phyloP scores from a whole-genome alignment of 2,329 filamentous ascomycete species.

The Zalaria sp. region DNA sequence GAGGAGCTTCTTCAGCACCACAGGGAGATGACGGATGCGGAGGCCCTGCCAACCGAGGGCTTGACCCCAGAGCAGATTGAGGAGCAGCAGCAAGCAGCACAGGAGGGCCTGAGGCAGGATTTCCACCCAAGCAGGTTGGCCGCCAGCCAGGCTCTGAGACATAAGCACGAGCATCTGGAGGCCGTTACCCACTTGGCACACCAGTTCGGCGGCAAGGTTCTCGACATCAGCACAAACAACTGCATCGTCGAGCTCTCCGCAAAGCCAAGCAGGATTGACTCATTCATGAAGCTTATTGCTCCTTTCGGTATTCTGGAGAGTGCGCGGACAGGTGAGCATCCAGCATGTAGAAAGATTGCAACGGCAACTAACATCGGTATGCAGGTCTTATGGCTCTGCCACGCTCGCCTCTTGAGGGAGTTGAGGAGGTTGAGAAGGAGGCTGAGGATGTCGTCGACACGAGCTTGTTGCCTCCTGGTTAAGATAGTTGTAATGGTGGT shows the following conservation, averaged over 20 bases:
- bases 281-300: slow-evolving; percentile 87
- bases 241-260: slow-evolving; percentile 96
- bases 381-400: slow-evolving; percentile 83
- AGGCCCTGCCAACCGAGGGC: slow-evolving; percentile 12
- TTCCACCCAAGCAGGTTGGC: slow-evolving; percentile 85
- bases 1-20: slow-evolving; percentile 94
- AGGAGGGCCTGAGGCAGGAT: slow-evolving; percentile 38
- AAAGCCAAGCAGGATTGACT: slow-evolving; percentile 87
- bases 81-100: slow-evolving; percentile 9
- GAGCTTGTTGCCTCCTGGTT: slow-evolving; percentile 86
- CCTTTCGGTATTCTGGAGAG: slow-evolving; percentile 97
- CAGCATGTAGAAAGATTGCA: slow-evolving; percentile 5
- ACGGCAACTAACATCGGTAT: slow-evolving; percentile 2
- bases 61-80: slow-evolving; percentile 12
- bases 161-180: slow-evolving; percentile 95
- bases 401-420: slow-evolving; percentile 71
- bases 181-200: slow-evolving; percentile 93
- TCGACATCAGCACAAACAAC: slow-evolving; percentile 96
- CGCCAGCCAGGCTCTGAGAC: slow-evolving; percentile 74
- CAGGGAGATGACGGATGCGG: slow-evolving; percentile 62
- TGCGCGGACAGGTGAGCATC: slow-evolving; percentile 56
- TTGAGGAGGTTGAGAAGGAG: slow-evolving; percentile 61
- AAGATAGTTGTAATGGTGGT: slow-evolving; percentile 16
- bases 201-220: slow-evolving; percentile 92
- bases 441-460: slow-evolving; percentile 90